Base-by-base conservation (phyloP, 2,329 filamentous ascomycete species). In the Amphichorda felina region DNA sequence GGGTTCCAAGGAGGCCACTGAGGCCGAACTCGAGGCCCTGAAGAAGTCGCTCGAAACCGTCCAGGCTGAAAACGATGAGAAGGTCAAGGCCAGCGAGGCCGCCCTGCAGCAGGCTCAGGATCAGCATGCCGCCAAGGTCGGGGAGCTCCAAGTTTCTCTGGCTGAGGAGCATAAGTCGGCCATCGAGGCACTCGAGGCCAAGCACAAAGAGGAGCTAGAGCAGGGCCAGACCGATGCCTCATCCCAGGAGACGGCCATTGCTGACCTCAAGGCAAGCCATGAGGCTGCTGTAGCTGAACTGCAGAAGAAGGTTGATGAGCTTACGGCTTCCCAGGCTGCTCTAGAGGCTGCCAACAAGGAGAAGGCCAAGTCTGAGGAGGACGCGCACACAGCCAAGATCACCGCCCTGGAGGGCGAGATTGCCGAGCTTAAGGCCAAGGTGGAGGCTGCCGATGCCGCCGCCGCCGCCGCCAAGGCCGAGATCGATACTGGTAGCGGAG, bases 231-330 rank as follows among this genome's bases (percentile, higher is more conserved):
- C 60, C 1, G 57, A 66, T 33, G 55, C 58, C 8, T 56, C 59
- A 10, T 63, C 62, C 2, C 64, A 72, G 21, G 64, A 72, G 40
- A 56, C 65, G 37, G 58, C 63, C 15, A 49, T 76, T 19, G 53
- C 60, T 8, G 68, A 71, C 8, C 55, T 76, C 32, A 70, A 66
- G 46, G 45, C 60, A 4, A 55, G 54, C 33, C 70, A 78, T 41
- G 68, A 75, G 37, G 46, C 58, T 9, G 53, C 58, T 4, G 46
- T 65, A 21, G 59, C 58, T 17, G 64, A 66, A 15, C 54, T 79
- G 31, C 66, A 77, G 51, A 65, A 60, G 46, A 68, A 72, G 52
- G 60, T 79, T 22, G 64, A 72, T 15, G 65, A 69, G 28, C 50
- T 77, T 35, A 59, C 60, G 1, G 57, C 63, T 2, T 64, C 66